Conservation (phyloP, 129 eudicot species). For the Saposhnikovia divaricata region DNA sequence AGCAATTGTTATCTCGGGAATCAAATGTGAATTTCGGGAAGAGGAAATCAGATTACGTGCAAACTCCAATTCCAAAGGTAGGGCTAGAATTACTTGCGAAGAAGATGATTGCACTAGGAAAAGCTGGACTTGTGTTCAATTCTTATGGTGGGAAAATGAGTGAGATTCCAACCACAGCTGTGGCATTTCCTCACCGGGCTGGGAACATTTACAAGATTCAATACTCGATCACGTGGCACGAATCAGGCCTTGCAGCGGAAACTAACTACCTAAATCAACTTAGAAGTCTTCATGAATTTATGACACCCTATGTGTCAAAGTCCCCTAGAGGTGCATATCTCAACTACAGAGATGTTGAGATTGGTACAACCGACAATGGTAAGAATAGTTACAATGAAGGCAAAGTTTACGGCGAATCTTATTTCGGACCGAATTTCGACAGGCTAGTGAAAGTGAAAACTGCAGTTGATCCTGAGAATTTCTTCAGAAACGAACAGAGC, state of each 20-base stretch:
- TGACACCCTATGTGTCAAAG: slow-evolving; percentile 36
- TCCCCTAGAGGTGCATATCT: slow-evolving; percentile 37
- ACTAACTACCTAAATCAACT: slow-evolving; percentile 19
- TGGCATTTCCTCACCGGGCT: slow-evolving; percentile 35
- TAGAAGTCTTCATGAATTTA: slow-evolving; percentile 21
- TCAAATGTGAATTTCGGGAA: slow-evolving; percentile 11
- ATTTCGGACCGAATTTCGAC: slow-evolving; percentile 33
- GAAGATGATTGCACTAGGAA: slow-evolving; percentile 8
- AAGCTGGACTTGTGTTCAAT: slow-evolving; percentile 31
- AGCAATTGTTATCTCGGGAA: background rate
- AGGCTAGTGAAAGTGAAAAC: slow-evolving; percentile 46
- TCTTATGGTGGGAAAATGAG: slow-evolving; percentile 42
- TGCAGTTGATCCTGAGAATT: slow-evolving; percentile 37
- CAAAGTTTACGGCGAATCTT: slow-evolving; percentile 28
- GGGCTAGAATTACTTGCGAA: background rate
- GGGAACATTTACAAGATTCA: slow-evolving; percentile 40
- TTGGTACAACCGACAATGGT: slow-evolving; percentile 28
- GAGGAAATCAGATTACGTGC: slow-evolving; percentile 33
- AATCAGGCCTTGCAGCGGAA: slow-evolving; percentile 8
- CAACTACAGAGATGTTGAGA: slow-evolving; percentile 35
- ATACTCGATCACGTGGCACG: slow-evolving; percentile 38
- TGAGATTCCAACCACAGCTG: slow-evolving; percentile 22
- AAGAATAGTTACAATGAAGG: slow-evolving; percentile 23
- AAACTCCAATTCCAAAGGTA: slow-evolving; percentile 25
- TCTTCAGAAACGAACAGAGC: slow-evolving; percentile 34